Conservation (phyloP, 371 early-diverging fungal species). For the Mucor ambiguus region DNA sequence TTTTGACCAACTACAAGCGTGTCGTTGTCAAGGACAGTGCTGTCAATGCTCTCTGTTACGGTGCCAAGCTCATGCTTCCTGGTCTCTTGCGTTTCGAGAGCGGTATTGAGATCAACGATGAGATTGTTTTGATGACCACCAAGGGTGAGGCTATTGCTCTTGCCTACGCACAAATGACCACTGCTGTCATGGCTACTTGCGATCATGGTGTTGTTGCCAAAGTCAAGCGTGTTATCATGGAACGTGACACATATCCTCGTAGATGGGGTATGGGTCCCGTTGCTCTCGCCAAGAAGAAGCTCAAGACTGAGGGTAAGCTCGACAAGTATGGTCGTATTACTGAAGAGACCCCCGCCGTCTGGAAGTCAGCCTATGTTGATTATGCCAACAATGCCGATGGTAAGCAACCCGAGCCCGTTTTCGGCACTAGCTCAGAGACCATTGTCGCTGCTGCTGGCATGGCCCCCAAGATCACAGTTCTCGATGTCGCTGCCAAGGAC, state of each 20-base stretch:
- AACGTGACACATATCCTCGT: constrained; percentile 98
- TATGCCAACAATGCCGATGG: constrained; percentile 60
- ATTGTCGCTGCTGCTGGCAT: constrained; percentile 46
- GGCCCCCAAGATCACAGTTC: constrained; percentile 39
- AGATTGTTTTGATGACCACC: constrained; percentile 98
- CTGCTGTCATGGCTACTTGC: constrained; percentile 83
- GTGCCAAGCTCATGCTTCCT: constrained; percentile 98
- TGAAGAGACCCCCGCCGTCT: constrained; percentile 79
- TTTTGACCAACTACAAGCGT: constrained; percentile 96
- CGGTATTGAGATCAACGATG: constrained; percentile 94
- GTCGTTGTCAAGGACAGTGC: constrained; percentile 99
- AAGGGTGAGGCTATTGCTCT: constrained; percentile 99
- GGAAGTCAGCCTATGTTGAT: constrained; percentile 79
- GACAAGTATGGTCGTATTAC: constrained; percentile 95
- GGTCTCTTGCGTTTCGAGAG: constrained; percentile 98
- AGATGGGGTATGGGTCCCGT: constrained; percentile 97
- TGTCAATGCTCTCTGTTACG: constrained; percentile 99
- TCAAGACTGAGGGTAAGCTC: constrained; percentile 95
- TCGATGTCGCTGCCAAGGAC: constrained; percentile 42
- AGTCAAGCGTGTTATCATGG: constrained; percentile 99
- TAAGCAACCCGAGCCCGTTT: constrained; percentile 36
- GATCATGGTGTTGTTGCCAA: constrained; percentile 97
- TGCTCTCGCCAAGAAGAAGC: constrained; percentile 95
- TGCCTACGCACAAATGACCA: constrained; percentile 96
- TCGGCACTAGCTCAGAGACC: constrained; percentile 32